phyloP scores from a whole-genome alignment of 2,329 filamentous ascomycete genomes.

The Simplicillium aogashimaense region DNA sequence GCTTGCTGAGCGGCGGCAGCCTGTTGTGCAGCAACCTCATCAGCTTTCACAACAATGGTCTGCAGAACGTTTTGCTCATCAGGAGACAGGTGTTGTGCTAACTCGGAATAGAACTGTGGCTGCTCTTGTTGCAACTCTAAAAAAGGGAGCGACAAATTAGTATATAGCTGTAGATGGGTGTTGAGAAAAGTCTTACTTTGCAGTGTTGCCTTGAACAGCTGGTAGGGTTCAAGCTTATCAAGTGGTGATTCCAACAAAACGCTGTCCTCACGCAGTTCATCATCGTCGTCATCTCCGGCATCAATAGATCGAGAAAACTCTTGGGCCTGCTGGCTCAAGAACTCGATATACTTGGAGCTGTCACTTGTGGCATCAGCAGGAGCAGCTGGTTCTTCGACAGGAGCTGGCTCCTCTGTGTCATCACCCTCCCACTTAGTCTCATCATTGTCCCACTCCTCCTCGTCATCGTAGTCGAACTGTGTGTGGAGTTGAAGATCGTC shows the following conservation, averaged over 20 bases:
- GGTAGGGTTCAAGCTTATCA: slow-evolving; percentile 91
- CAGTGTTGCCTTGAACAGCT: slow-evolving; percentile 73
- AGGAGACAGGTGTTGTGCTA: slow-evolving; percentile 67
- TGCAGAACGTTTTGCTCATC: slow-evolving; percentile 79
- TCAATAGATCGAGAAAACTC: slow-evolving; percentile 64
- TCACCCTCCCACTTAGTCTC: slow-evolving; percentile 74
- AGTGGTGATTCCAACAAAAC: slow-evolving; percentile 86
- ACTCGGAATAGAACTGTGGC: slow-evolving; percentile 73
- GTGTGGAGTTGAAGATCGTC: slow-evolving; percentile 72
- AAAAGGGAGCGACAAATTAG: slow-evolving; percentile 19
- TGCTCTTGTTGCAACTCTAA: slow-evolving; percentile 82
- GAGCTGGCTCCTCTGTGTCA: slow-evolving; percentile 47
- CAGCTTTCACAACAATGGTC: slow-evolving; percentile 58
- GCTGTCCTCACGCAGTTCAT: slow-evolving; percentile 88
- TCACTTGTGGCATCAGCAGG: slow-evolving; percentile 69
- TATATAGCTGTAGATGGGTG: not conserved
- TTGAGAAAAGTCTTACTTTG: slow-evolving; percentile 52
- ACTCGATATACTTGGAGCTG: slow-evolving; percentile 88
- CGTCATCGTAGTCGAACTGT: slow-evolving; percentile 54
- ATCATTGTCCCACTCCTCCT: slow-evolving; percentile 76
- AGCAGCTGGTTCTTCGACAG: slow-evolving; percentile 45
- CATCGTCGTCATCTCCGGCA: slow-evolving; percentile 58
- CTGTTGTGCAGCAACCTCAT: slow-evolving; percentile 27
- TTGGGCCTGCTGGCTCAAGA: slow-evolving; percentile 85
- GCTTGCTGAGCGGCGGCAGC: not conserved